These are phyloP conservation scores for Annulohypoxylon bovei DNA, from an alignment of 495 filamentous ascomycete genomes.

Conservation along the genomic window DNA sequence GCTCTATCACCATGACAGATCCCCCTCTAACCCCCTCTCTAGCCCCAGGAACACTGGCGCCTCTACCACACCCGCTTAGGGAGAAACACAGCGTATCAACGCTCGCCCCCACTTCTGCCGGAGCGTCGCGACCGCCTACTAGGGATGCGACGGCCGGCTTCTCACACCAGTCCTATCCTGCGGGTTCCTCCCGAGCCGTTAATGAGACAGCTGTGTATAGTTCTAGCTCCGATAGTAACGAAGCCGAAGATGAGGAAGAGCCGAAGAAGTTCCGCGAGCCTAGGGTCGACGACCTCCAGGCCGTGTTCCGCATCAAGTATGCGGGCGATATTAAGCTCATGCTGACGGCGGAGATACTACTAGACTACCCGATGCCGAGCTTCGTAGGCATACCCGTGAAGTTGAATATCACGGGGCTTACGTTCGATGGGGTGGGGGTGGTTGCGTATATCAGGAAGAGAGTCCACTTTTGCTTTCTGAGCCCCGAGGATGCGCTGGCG, in stretches of 20 bases:
- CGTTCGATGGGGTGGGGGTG: conserved; percentile 93
- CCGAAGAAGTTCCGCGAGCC: conserved; percentile 58
- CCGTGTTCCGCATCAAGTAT: conserved; percentile 89
- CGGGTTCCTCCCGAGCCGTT: conserved; percentile 25
- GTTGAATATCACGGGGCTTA: conserved; percentile 90
- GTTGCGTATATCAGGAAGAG: conserved; percentile 86
- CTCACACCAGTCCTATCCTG: conserved; percentile 2
- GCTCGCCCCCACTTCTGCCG: conserved; percentile 56
- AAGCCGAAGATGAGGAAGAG: conserved; percentile 46
- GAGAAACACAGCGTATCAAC: conserved; percentile 66
- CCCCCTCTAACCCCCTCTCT: conserved; percentile 37
- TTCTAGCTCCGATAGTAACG: conserved; percentile 26
- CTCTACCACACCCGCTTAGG: conserved; percentile 43
- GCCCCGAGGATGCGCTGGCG: conserved; percentile 83
- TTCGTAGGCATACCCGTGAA: conserved; percentile 93
- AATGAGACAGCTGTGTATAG: conserved; percentile 1
- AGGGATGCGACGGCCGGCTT: conserved; percentile 45
- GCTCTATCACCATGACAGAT: conserved; percentile 56
- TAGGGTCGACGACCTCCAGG: conserved; percentile 78
- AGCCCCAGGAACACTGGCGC: conserved; percentile 39
- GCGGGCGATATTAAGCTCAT: conserved; percentile 84
- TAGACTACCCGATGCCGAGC: conserved; percentile 97
- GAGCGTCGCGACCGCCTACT: conserved; percentile 60
- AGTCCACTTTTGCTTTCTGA: conserved; percentile 91
- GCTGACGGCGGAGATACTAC: conserved; percentile 90